phyloP scores from a whole-genome alignment of 208 protist genomes.

The Wallacemonas sp. region DNA sequence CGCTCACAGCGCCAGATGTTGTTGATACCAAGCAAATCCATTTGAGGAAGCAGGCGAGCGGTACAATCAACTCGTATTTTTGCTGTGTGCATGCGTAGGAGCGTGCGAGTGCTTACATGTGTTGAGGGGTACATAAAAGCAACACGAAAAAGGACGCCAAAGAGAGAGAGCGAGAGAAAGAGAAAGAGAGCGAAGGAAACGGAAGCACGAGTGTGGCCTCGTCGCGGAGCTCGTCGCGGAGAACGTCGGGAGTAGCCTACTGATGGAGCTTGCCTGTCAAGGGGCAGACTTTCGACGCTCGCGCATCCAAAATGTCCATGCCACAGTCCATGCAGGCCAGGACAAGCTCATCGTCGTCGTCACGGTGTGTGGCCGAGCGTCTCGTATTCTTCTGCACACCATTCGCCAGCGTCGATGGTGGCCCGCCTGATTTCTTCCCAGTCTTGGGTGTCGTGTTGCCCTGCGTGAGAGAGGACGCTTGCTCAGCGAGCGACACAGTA shows the following conservation, averaged over 20 bases:
- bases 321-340: conserved; percentile 68
- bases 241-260: conserved; percentile 10
- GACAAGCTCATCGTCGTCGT: conserved; percentile 53
- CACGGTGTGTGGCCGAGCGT: conserved; percentile 18
- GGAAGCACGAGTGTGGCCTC: background rate
- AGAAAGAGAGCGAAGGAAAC: background rate
- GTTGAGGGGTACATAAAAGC: too few relatives aligned
- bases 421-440: background rate
- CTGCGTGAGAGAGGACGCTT: background rate
- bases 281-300: conserved; percentile 31
- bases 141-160: background rate
- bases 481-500: background rate
- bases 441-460: background rate
- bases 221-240: background rate
- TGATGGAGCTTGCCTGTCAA: conserved; percentile 51
- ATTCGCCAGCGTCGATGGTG: background rate
- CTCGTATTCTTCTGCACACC: background rate
- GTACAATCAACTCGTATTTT: too few relatives aligned
- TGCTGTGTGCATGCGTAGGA: too few relatives aligned
- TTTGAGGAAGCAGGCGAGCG: too few relatives aligned
- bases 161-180: background rate
- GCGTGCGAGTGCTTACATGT: too few relatives aligned
- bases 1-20: too few relatives aligned
- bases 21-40: too few relatives aligned
- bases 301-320: conserved; percentile 37